Base-by-base conservation (phyloP, 192 early-diverging fungal genomes). In the Backusella macrospora region DNA sequence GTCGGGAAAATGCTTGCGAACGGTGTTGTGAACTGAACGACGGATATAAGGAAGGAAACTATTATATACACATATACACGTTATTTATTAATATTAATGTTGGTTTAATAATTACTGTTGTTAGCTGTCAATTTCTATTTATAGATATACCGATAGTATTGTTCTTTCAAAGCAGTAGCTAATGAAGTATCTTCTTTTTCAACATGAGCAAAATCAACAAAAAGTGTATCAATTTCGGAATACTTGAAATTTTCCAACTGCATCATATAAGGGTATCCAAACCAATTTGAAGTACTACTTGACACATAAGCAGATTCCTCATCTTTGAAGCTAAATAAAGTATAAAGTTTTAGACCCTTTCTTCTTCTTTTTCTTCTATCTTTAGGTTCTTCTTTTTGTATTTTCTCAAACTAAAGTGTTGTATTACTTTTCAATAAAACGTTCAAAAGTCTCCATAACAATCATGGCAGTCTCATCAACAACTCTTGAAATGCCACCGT, bases 1-100 rank as follows among this genome's bases (percentile, higher is more conserved):
- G 16, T 85, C 82, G 16, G 90, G 86, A 75, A 91, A 85, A 76
- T 92, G 84, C 48, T 88, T 85, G 48, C 87, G 81, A n/a, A 93
- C 89, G 38, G 95, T 65, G 64, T 92, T 92, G 77, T 94, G 94
- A 65, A 98, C 89, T 5, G 94, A 94, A 71, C 88, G 90, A 23
- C 91, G 85, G 69, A 99, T 84, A 69, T 93, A 97, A 9, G 96
- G 92, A 62, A 95, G 92, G 78, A 97, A 79, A 55, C 81, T 89
- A 39, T 14, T 14, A 18, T 49, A 7, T 4, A 15, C 47, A 49
- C 47, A 16, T 8, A 18, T 49, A 6, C 7, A 8, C 6, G n/a
- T 6, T 29, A 21, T 8, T 26, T 16, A 13, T 9, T 67, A 26
- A 73, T 26, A 64, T 47, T 39, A 14, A 55, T 40, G 16, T 29